Base-by-base conservation (phyloP, 257 asterid genomes). In the Capsicum chinense region DNA sequence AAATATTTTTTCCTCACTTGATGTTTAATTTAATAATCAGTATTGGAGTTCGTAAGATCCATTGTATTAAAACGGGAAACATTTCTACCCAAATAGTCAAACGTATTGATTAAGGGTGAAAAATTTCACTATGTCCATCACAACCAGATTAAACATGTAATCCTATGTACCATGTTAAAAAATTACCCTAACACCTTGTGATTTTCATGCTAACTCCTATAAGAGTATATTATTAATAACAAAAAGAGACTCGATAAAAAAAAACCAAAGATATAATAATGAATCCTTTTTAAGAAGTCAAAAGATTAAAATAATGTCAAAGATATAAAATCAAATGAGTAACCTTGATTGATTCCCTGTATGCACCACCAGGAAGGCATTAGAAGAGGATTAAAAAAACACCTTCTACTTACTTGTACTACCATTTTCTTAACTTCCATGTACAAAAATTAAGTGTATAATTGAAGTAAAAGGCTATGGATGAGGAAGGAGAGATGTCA, bases 401-500 rank as follows among this genome's bases (percentile, higher is more conserved):
- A 11, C 47, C 73, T 33, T 64, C 33, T 64, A 33, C 70, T 64
- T 63, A 11, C 44, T 33, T 67, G 74, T 35, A 67, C 50, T 67
- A 35, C 37, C 21, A 44, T 71, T 21, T 71, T 44, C 14, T 21
- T 70, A 70, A 37, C 68, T 62, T 19, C 68, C 19, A 44, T 44
- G 3, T 68, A 4, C 4, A 39, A 68, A 47, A 44, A 70, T 21
- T 42, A 70, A 44, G 37, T 10, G 6, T 73, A 47, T 17, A 73
- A 73, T n/a, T 73, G 58, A 47, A 73, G 39, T 73, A 50, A 48
- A 74, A 50, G 33, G 16, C 13, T 13, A 74, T 74, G 80, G 80
- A 74, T 50, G 80, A 74, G 5, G 80, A 74, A 74, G 80, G 80
- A 74, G 80, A 50, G 42, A 74, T 74, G 80, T 26, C 42, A 50